Conservation (phyloP, 2,329 filamentous ascomycete species). For the Onygena corvina region DNA sequence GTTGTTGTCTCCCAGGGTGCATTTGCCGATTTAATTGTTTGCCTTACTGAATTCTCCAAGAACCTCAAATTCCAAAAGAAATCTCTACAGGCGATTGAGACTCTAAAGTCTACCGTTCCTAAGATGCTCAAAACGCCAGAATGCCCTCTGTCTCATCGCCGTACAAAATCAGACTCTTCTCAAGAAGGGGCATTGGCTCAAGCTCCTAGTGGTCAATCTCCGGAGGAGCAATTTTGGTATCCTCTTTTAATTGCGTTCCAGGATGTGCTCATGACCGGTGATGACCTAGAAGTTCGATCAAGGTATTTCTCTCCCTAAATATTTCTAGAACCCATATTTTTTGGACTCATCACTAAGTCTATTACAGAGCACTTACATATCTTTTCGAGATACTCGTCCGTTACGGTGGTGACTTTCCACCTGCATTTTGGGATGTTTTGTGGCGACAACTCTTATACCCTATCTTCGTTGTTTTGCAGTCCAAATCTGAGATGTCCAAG, state of each 20-base stretch:
- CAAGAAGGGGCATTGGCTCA: not conserved
- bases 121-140: constrained; percentile 94
- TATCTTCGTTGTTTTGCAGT: constrained; percentile 96
- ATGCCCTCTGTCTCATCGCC: constrained; percentile 68
- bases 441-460: constrained; percentile 95
- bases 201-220: constrained; percentile 48
- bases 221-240: constrained; percentile 98
- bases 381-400: constrained; percentile 87
- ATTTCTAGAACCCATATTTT: not conserved
- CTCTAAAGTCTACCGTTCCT: constrained; percentile 81
- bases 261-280: constrained; percentile 96
- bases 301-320: constrained; percentile 36
- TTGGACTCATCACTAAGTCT: constrained; percentile 9
- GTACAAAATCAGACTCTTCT: constrained; percentile 32
- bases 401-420: constrained; percentile 81
- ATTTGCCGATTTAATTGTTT: constrained; percentile 92
- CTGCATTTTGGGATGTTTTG: constrained; percentile 95
- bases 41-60: constrained; percentile 95
- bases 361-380: constrained; percentile 64
- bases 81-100: constrained; percentile 88
- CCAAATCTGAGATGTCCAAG: constrained; percentile 91
- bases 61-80: constrained; percentile 99
- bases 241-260: constrained; percentile 97
- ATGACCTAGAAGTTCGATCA: constrained; percentile 89
- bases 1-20: constrained; percentile 93